phyloP scores from a whole-genome alignment of 2,329 filamentous ascomycete genomes.

The Neonectria magnoliae region DNA sequence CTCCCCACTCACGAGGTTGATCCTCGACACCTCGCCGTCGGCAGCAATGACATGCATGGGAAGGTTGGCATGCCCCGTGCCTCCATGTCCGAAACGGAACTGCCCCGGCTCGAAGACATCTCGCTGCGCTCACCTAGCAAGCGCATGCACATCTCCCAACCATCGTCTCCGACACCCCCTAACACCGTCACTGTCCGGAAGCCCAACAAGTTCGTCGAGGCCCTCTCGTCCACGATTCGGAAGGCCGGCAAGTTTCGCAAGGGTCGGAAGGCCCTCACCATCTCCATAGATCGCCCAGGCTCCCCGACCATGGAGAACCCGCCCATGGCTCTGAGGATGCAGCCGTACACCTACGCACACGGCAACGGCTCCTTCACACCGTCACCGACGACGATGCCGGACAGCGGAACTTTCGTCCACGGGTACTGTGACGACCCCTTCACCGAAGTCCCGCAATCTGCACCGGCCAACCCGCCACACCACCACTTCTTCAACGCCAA shows the following conservation, averaged over 20 bases:
- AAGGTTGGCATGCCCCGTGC: conserved; percentile 44
- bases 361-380: conserved; percentile 40
- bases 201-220: conserved; percentile 54
- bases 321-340: conserved; percentile 47
- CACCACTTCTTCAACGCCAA: conserved; percentile 45
- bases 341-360: conserved; percentile 37
- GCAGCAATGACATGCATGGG: conserved; percentile 26
- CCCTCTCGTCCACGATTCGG: conserved; percentile 53
- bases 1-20: conserved; percentile 43
- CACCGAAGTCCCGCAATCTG: conserved; percentile 44
- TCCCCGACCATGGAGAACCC: conserved; percentile 49
- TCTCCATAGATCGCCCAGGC: conserved; percentile 37
- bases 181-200: conserved; percentile 43
- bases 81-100: conserved; percentile 59
- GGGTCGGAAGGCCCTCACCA: conserved; percentile 37
- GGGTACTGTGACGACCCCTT: conserved; percentile 54
- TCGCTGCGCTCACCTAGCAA: conserved; percentile 53
- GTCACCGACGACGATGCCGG: conserved; percentile 42
- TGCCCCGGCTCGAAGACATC: conserved; percentile 59
- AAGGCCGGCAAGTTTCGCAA: conserved; percentile 51
- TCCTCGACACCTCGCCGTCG: conserved; percentile 42
- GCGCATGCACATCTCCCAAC: conserved; percentile 44
- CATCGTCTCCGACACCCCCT: conserved; percentile 47
- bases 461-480: conserved; percentile 32
- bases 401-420: conserved; percentile 46